These are phyloP conservation scores for Pilasporangium apinafurcum DNA, from an alignment of 352 stramenopile genomes.

Conservation along the genomic window DNA sequence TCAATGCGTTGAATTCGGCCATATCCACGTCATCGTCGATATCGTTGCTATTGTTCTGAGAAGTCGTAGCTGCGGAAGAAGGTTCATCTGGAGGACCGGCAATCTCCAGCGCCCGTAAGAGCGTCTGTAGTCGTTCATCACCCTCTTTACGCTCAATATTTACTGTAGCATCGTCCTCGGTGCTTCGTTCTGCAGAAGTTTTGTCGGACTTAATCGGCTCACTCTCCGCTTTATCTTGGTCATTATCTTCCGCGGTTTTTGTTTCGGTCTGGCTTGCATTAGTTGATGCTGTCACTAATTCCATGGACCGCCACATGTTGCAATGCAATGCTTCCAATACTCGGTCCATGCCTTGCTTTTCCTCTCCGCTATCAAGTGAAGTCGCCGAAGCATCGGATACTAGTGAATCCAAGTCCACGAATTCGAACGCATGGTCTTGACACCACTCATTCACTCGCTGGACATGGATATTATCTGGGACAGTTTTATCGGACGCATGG, in stretches of 20 bases:
- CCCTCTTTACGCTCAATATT: slow-evolving; percentile 9
- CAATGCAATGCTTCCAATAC: slow-evolving; percentile 72
- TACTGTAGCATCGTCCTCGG: background rate
- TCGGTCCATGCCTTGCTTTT: slow-evolving; percentile 54
- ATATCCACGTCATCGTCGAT: slow-evolving; percentile 45
- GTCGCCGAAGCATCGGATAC: slow-evolving; percentile 1
- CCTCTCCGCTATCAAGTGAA: slow-evolving; percentile 9
- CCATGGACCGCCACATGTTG: slow-evolving; percentile 78
- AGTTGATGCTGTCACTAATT: no score
- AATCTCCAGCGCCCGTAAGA: slow-evolving; percentile 43
- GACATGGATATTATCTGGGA: slow-evolving; percentile 8
- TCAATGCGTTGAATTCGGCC: slow-evolving; percentile 49
- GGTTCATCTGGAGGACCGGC: slow-evolving; percentile 8
- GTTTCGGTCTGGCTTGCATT: background rate
- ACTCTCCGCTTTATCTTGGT: slow-evolving; percentile 2
- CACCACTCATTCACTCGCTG: slow-evolving; percentile 43
- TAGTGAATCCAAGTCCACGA: slow-evolving; percentile 39
- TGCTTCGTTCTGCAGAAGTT: background rate
- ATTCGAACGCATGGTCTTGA: slow-evolving; percentile 58
- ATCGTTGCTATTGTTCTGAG: background rate
- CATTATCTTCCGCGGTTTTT: background rate
- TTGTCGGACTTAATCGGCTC: slow-evolving; percentile 2
- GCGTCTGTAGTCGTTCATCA: slow-evolving; percentile 30
- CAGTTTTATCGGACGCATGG: slow-evolving; percentile 14
- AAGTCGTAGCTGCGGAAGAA: background rate